Conservation (phyloP, 805 yeast species). For the Metschnikowia hibisci region DNA sequence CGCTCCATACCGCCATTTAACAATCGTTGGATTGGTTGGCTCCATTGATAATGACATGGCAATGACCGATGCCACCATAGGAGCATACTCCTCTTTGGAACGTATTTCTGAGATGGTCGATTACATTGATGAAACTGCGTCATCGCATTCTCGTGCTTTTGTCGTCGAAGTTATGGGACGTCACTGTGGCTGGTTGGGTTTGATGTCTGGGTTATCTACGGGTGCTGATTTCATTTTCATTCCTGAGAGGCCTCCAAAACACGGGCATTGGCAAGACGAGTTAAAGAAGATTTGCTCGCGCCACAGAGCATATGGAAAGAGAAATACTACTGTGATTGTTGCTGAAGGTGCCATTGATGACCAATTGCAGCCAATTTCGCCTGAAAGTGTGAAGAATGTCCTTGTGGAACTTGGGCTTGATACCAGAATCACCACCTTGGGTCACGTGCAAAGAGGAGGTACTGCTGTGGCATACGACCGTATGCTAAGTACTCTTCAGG, state of each 20-base stretch:
- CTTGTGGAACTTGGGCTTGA: slow-evolving; percentile 84
- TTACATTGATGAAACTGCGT: slow-evolving; percentile 96
- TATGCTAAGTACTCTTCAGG: slow-evolving; percentile 88
- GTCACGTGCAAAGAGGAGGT: slow-evolving; percentile 99
- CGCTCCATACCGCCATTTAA: slow-evolving; percentile 63
- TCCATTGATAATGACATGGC: slow-evolving; percentile 99
- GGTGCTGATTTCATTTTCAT: slow-evolving; percentile 92
- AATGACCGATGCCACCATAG: slow-evolving; percentile 92
- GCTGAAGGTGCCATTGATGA: slow-evolving; percentile 96
- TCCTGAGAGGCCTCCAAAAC: slow-evolving; percentile 87
- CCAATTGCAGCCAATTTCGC: slow-evolving; percentile 74
- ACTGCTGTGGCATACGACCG: slow-evolving; percentile 95
- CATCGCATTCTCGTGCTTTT: slow-evolving; percentile 95
- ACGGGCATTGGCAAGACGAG: slow-evolving; percentile 74
- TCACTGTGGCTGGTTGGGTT: slow-evolving; percentile 98
- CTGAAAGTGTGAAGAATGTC: slow-evolving; percentile 77
- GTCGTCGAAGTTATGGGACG: slow-evolving; percentile 99
- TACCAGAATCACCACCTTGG: slow-evolving; percentile 90
- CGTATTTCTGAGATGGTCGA: slow-evolving; percentile 93
- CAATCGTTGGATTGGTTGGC: slow-evolving; percentile 92
- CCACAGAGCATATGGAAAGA: slow-evolving; percentile 82
- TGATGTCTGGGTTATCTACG: slow-evolving; percentile 96
- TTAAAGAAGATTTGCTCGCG: slow-evolving; percentile 69
- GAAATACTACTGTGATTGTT: slow-evolving; percentile 93
- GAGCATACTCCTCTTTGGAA: slow-evolving; percentile 90